Percentiles rank a stretch among this genome's conserved stretches.
Conservation (phyloP, 2,329 filamentous ascomycete genomes). For the Aureobasidium sp. region DNA sequence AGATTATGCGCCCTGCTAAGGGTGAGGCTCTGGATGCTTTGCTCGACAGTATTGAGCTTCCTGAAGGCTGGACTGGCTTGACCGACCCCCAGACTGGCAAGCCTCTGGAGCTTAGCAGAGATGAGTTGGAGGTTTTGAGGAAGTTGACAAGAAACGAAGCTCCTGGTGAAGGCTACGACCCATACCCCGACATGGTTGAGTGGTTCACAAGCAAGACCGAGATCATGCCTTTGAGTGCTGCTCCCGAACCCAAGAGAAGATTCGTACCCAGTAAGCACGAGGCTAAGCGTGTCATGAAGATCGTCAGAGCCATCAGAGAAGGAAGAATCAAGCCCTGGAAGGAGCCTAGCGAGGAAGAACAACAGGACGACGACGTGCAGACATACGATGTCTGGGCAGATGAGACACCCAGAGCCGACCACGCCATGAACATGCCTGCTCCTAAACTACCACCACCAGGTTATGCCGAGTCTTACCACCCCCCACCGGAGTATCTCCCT, state of each 20-base stretch:
- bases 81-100: slow-evolving; percentile 93
- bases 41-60: slow-evolving; percentile 91
- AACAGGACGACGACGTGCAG: slow-evolving; percentile 63
- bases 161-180: slow-evolving; percentile 81
- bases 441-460: slow-evolving; percentile 89
- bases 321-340: slow-evolving; percentile 89
- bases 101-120: slow-evolving; percentile 75
- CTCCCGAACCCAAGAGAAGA: slow-evolving; percentile 89
- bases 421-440: slow-evolving; percentile 90
- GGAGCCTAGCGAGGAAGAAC: slow-evolving; percentile 58
- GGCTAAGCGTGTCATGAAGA: slow-evolving; percentile 91
- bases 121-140: slow-evolving; percentile 82
- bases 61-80: slow-evolving; percentile 93
- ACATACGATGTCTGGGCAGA: slow-evolving; percentile 93
- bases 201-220: slow-evolving; percentile 85
- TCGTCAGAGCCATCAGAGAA: slow-evolving; percentile 91
- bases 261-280: slow-evolving; percentile 97
- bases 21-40: slow-evolving; percentile 89
- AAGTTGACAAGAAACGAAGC: slow-evolving; percentile 85
- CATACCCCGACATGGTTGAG: slow-evolving; percentile 86
- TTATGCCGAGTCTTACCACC: slow-evolving; percentile 95
- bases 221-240: slow-evolving; percentile 88
- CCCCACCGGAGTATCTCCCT: slow-evolving; percentile 87
- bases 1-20: slow-evolving; percentile 90
- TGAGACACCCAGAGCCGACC: slow-evolving; percentile 71